Percentiles rank a stretch among this genome's conserved stretches.
These are phyloP conservation scores for Lactarius tabidus DNA, from an alignment of 768 basidiomycete species.

Conservation along the genomic window DNA sequence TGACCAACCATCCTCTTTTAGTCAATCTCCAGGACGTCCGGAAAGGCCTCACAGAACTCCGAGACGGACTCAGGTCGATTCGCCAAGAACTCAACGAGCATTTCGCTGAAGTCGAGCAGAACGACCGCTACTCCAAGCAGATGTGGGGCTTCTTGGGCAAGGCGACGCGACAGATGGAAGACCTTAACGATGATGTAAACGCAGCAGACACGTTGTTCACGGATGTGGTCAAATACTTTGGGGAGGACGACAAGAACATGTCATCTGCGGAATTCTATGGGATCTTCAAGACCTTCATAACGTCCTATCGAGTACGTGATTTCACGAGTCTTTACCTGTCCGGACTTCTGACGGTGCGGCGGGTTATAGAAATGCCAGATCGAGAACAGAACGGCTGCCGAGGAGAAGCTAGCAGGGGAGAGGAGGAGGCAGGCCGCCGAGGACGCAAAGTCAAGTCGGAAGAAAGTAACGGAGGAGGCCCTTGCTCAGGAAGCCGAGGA, in stretches of 20 bases:
- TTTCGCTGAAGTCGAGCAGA: conserved; percentile 65
- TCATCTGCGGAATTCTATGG: conserved; percentile 91
- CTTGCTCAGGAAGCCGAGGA: conserved; percentile 49
- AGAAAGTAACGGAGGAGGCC: conserved; percentile 43
- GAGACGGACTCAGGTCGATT: conserved; percentile 73
- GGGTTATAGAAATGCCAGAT: conserved; percentile 74
- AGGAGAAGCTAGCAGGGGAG: conserved; percentile 64
- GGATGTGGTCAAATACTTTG: conserved; percentile 87
- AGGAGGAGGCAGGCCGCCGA: conserved; percentile 66
- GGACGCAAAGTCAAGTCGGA: conserved; percentile 53
- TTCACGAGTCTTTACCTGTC: not conserved
- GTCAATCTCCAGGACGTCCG: conserved; percentile 86
- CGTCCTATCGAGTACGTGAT: conserved; percentile 73
- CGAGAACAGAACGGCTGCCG: conserved; percentile 71
- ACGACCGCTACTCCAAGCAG: conserved; percentile 79
- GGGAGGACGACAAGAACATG: conserved; percentile 87
- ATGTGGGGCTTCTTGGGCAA: conserved; percentile 89
- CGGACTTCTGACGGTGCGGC: conserved; percentile 1
- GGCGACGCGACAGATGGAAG: conserved; percentile 71
- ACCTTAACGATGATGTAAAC: conserved; percentile 82
- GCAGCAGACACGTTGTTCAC: conserved; percentile 78
- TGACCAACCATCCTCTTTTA: conserved; percentile 33
- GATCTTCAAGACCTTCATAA: conserved; percentile 95
- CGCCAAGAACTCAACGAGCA: conserved; percentile 76
- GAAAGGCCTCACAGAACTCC: conserved; percentile 66